Base-by-base conservation (phyloP, 192 early-diverging fungal genomes). In the Coemansia sp. region DNA sequence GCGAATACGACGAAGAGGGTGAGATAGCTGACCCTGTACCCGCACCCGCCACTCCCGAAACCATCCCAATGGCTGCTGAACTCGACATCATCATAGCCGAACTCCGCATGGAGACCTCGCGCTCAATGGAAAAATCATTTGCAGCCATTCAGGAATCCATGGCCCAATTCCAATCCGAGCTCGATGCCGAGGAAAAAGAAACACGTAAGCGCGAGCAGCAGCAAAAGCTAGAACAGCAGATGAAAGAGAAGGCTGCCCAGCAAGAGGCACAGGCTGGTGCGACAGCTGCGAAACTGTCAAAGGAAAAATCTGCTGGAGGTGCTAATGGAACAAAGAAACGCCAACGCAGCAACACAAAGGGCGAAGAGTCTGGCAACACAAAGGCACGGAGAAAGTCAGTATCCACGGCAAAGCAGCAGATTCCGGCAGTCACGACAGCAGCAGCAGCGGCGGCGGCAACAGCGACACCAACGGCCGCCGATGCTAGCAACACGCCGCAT, bases 1-100 rank as follows among this genome's bases (percentile, higher is more conserved):
- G 64, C 64, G 72, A 72, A 28, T 54, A 53, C 14, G 39, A 75
- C 40, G 72, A 75, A 42, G 72, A 75, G 32, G 72, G 72, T 15
- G 72, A 75, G 26, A 75, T 75, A 36, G 60, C 72, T 9, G 72
- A 75, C 27, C 50, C 64, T 0, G 35, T 17, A 40, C 30, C 30
- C 30, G 5, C 30, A 32, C 20, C 40, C 3, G 53, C 49, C 24
- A 23, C 45, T 22, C 5, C 5, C 5, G 40, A 37, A 8, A 15
- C 40, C 5, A 10, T 2, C 17, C 40, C 40, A 22, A 9, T 47
- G 30, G 41, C 23, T 15, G 18, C 30, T 5, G 55, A 67, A 6
- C 48, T 64, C 0, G 72, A 64, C 34, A 22, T 32, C 6, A 28
- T 55, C 7, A 18, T 75, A 13, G 50, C 43, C 6, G 14, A 24